Base-by-base conservation (phyloP, 148 eudicot species). In the Silene latifolia region DNA sequence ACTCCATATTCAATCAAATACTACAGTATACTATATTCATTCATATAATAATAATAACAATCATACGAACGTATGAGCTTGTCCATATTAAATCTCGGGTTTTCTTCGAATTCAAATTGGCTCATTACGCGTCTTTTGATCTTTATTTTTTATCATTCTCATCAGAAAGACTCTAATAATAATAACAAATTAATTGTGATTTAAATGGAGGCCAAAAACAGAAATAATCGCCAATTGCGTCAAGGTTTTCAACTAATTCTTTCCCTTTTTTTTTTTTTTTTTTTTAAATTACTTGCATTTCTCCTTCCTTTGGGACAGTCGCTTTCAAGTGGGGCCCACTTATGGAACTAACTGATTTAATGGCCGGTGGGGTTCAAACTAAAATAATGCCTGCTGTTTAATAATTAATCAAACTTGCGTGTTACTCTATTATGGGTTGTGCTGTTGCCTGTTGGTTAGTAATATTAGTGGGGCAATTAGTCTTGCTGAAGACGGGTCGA, bases 51-150 rank as follows among this genome's bases (percentile, higher is more conserved):
- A 71, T 35, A 35, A 3, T 35, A 5, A 35, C 3, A 35, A 5
- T 35, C 7, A 87, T 93, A 93, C n/a, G n/a, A n/a, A n/a, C n/a
- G n/a, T 84, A 91, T 91, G 94, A 91, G 87, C 90, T 84, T 90
- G 76, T 83, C 80, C 80, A 78, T 78, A 67, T 80, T 75, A 64
- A 86, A 89, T 73, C 89, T 87, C 84, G 88, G 86, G 14, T 79
- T 84, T 82, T 82, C 85, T 63, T 83, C 86, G 56, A 86, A 90
- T 85, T 87, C 89, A 25, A 85, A 88, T 83, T 88, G 85, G 81
- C 90, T 92, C 60, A 85, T 86, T 19, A 90, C 93, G 47, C 87
- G 86, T 64, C 84, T 87, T 72, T 74, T 90, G 72, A 75, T 83
- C 54, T 89, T 89, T 42, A 69, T 74, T 65, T 82, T 82, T 67